These are phyloP conservation scores for Clonostachys rosea DNA, from an alignment of 2,329 filamentous ascomycete genomes.

Conservation along the genomic window DNA sequence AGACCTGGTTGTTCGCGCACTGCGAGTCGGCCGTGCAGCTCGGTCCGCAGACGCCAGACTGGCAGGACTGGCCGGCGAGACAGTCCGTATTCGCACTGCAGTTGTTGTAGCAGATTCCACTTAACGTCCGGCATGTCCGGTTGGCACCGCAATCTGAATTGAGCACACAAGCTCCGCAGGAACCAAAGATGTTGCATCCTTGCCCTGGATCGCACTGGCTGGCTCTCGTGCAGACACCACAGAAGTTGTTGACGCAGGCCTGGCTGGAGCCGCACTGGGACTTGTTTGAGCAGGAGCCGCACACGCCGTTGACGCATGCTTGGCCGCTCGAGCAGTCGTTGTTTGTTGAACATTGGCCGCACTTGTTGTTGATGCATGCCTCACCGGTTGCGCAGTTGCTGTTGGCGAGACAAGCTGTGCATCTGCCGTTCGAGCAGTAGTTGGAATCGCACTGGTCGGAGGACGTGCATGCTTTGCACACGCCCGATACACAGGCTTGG, in stretches of 20 bases:
- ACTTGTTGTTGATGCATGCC: not conserved
- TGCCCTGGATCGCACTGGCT: conserved; percentile 2
- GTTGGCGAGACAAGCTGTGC: not conserved
- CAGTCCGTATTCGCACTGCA: conserved; percentile 6
- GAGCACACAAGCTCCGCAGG: no score
- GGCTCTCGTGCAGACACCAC: conserved; percentile 3
- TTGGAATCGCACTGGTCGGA: no score
- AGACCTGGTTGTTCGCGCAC: conserved; percentile 2
- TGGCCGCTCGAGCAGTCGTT: conserved; percentile 4
- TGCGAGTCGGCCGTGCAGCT: conserved; percentile 4
- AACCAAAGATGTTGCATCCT: not conserved
- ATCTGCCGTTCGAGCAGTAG: no score
- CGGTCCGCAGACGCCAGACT: conserved; percentile 1
- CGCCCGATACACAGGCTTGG: not conserved
- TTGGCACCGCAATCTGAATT: conserved; percentile 2
- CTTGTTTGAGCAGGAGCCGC: not conserved
- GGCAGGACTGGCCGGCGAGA: conserved; percentile 4
- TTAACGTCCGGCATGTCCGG: not conserved
- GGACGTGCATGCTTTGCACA: not conserved
- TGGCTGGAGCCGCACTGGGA: conserved; percentile 2
- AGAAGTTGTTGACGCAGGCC: conserved; percentile 2
- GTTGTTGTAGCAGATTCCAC: no score
- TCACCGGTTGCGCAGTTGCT: not conserved
- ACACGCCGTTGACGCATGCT: conserved; percentile 1
- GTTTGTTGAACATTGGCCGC: conserved; percentile 1